A percentile compares a stretch with the other conserved stretches of the same genome.
phyloP scores from a whole-genome alignment of 306 rosid species.

The Albizia julibrissin region DNA sequence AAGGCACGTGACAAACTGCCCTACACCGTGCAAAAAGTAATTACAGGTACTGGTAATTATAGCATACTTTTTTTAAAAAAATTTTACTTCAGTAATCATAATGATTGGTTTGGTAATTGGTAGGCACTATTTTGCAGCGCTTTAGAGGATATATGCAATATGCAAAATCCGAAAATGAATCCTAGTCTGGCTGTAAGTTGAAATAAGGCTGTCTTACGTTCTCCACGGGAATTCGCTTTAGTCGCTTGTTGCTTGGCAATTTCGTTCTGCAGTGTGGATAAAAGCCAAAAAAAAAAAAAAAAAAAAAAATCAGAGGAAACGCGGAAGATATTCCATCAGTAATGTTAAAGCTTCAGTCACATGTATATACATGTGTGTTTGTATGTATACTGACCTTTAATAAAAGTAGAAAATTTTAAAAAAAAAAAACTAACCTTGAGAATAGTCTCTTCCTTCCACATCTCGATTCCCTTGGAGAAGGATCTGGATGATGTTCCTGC shows the following conservation, averaged over 20 bases:
- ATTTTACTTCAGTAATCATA: neutral
- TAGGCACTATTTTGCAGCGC: neutral
- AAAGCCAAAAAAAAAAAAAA: neutral
- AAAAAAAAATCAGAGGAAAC: neutral
- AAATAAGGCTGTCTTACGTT: slow-evolving; percentile 52
- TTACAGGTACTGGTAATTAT: neutral
- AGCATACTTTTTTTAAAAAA: neutral
- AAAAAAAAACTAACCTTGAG: slow-evolving; percentile 45
- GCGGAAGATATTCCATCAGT: neutral
- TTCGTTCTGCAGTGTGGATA: slow-evolving; percentile 60
- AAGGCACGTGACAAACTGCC: neutral
- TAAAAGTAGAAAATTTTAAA: neutral
- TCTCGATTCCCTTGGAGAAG: slow-evolving; percentile 65
- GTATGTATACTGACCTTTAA: neutral
- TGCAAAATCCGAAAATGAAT: neutral
- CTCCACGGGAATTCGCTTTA: slow-evolving; percentile 61
- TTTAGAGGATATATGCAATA: neutral
- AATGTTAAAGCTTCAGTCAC: neutral
- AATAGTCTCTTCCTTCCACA: slow-evolving; percentile 90
- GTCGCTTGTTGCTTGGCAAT: slow-evolving; percentile 40
- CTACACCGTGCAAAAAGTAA: neutral
- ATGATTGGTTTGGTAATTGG: slow-evolving; percentile 5
- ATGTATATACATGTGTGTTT: neutral
- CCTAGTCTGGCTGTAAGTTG: neutral
- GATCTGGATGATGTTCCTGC: slow-evolving; percentile 92